Evolutionary conservation across 139 green algal species (phyloP).

Genomic region (Astrephomene gubernaculifera): DNA sequence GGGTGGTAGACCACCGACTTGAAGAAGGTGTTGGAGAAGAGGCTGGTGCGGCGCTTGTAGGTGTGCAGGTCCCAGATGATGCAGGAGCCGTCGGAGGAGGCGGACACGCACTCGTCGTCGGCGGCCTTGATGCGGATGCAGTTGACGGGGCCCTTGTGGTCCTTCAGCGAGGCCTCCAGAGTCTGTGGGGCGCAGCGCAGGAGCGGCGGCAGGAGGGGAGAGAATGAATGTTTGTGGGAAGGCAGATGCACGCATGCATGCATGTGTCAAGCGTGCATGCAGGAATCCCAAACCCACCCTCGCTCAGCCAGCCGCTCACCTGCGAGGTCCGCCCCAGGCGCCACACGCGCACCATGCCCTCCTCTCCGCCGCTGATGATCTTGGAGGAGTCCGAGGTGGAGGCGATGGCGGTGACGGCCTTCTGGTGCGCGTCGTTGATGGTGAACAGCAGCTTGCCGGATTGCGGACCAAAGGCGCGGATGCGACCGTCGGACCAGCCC

Average conservation of each 20-base stretch:
- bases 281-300: no score
- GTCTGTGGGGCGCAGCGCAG: conserved; percentile 46
- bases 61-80: conserved; percentile 91
- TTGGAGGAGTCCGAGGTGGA: conserved; percentile 63
- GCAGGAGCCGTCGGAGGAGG: conserved; percentile 82
- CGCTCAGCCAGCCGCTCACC: no score
- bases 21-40: conserved; percentile 90
- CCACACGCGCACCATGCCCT: conserved; percentile 82
- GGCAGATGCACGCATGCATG: no score
- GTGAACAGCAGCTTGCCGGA: conserved; percentile 85
- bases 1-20: conserved; percentile 81
- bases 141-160: conserved; percentile 87
- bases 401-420: conserved; percentile 81
- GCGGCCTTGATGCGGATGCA: conserved; percentile 71
- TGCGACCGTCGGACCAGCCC: conserved; percentile 87
- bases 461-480: conserved; percentile 86
- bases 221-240: no score
- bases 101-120: conserved; percentile 80
- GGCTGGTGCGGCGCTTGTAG: conserved; percentile 72
- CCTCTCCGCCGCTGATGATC: conserved; percentile 80
- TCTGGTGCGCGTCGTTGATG: conserved; percentile 86
- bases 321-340: conserved; percentile 67
- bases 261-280: no score
- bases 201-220: no score
- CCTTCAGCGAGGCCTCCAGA: conserved; percentile 89